A percentile compares a stretch with the other conserved stretches of the same genome.
These are phyloP conservation scores for Exophiala phaeomuriformis DNA, from an alignment of 2,329 filamentous ascomycete species.

Conservation along the genomic window DNA sequence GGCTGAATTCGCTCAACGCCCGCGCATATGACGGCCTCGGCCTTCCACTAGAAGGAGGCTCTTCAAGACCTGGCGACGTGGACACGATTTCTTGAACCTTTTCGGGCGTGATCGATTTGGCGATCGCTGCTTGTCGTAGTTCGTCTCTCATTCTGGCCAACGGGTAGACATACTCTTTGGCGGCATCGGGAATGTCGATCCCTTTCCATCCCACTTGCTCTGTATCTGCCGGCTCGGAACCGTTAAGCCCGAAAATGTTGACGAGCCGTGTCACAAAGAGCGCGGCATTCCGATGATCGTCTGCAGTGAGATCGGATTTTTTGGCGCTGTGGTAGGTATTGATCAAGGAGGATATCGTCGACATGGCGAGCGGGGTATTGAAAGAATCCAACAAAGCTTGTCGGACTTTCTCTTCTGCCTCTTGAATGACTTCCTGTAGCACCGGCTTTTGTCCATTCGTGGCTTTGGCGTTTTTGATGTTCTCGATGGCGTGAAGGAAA, in stretches of 20 bases:
- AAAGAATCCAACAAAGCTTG: slow-evolving; percentile 74
- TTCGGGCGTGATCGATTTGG: slow-evolving; percentile 36
- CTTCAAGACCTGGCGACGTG: slow-evolving; percentile 22
- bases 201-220: slow-evolving; percentile 57
- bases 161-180: slow-evolving; percentile 55
- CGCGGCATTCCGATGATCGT: slow-evolving; percentile 51
- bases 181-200: slow-evolving; percentile 53
- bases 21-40: slow-evolving; percentile 24
- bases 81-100: slow-evolving; percentile 37
- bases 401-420: slow-evolving; percentile 52
- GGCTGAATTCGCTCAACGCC: slow-evolving; percentile 24
- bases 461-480: slow-evolving; percentile 48
- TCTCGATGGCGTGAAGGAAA: slow-evolving; percentile 37
- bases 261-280: slow-evolving; percentile 78
- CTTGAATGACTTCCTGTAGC: slow-evolving; percentile 44
- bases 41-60: slow-evolving; percentile 23
- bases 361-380: slow-evolving; percentile 74
- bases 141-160: slow-evolving; percentile 52
- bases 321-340: slow-evolving; percentile 62
- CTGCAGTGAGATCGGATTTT: slow-evolving; percentile 40
- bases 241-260: slow-evolving; percentile 69
- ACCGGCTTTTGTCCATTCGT: slow-evolving; percentile 15
- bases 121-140: slow-evolving; percentile 50
- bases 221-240: slow-evolving; percentile 31
- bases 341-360: slow-evolving; percentile 68